phyloP scores from a whole-genome alignment of 169 alveolate genomes.

The Theileria annulata region DNA sequence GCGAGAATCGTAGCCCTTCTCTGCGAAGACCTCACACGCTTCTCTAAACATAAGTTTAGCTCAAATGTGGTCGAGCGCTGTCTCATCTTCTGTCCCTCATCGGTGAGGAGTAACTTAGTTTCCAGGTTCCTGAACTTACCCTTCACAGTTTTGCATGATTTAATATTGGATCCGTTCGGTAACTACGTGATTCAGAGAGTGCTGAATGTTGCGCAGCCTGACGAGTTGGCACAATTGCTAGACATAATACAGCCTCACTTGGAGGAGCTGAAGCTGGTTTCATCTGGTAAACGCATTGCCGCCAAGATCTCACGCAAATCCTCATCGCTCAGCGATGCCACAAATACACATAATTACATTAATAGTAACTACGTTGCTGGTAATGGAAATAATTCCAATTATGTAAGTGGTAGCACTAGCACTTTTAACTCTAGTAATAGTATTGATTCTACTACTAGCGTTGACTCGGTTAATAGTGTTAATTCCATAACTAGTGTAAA shows the following conservation, averaged over 20 bases:
- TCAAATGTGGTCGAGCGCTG: conserved; percentile 92
- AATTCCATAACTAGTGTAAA: neutral
- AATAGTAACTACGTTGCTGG: neutral
- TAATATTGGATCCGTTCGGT: conserved; percentile 81
- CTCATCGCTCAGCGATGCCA: neutral
- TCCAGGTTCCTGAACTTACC: conserved; percentile 72
- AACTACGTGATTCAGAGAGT: conserved; percentile 82
- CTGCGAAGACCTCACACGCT: conserved; percentile 73
- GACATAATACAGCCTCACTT: conserved; percentile 74
- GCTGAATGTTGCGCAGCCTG: conserved; percentile 74
- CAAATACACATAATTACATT: neutral
- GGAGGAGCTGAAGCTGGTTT: conserved; percentile 69
- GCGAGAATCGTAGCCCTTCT: conserved; percentile 75
- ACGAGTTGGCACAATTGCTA: conserved; percentile 61
- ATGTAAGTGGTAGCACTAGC: neutral
- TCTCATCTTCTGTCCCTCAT: conserved; percentile 67
- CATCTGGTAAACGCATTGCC: conserved; percentile 80
- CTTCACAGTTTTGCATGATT: conserved; percentile 61
- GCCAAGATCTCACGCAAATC: conserved; percentile 67
- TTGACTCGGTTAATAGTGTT: neutral
- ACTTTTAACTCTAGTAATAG: neutral
- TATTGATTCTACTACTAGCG: neutral
- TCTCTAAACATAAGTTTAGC: conserved; percentile 89
- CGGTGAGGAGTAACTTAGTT: conserved; percentile 62
- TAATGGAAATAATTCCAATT: neutral